Evolutionary conservation across 108 stramenopile species (phyloP).

Genomic region (Skeletonema menzelii): DNA sequence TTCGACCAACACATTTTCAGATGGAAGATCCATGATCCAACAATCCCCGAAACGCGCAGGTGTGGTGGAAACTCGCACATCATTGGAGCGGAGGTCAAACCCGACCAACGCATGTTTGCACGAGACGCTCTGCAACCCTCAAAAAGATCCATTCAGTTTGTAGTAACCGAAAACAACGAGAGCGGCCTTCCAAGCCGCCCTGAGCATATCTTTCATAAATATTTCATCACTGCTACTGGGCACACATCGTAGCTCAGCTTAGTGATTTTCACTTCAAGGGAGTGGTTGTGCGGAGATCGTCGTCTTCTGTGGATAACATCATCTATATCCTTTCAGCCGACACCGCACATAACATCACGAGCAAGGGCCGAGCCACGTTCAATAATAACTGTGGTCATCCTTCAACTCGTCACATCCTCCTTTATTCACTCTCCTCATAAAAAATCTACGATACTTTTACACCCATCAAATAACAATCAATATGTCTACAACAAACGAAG

Average conservation of each 20-base stretch:
- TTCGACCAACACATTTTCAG: not conserved
- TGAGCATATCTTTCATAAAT: not conserved
- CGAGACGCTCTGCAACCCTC: not conserved
- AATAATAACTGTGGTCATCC: not conserved
- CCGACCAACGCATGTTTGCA: not conserved
- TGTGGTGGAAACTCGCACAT: not conserved
- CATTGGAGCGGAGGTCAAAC: not conserved
- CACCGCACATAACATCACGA: not conserved
- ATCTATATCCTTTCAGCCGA: not conserved
- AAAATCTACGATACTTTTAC: not conserved
- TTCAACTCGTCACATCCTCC: not conserved
- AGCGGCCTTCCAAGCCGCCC: not conserved
- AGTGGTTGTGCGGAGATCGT: too few species aligned
- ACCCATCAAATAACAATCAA: not conserved
- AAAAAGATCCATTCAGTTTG: not conserved
- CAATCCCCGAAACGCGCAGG: not conserved
- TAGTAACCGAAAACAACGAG: not conserved
- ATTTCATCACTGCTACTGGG: not conserved
- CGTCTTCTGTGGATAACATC: too few species aligned
- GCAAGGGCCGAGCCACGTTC: not conserved
- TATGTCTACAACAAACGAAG: conserved; percentile 1
- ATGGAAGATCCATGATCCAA: not conserved
- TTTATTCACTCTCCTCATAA: not conserved
- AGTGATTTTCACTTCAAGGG: too few species aligned
- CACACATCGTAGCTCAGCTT: too few species aligned